Evolutionary conservation across 2,329 filamentous ascomycete species (phyloP).

Genomic region (Cercospora brassicicola): DNA sequence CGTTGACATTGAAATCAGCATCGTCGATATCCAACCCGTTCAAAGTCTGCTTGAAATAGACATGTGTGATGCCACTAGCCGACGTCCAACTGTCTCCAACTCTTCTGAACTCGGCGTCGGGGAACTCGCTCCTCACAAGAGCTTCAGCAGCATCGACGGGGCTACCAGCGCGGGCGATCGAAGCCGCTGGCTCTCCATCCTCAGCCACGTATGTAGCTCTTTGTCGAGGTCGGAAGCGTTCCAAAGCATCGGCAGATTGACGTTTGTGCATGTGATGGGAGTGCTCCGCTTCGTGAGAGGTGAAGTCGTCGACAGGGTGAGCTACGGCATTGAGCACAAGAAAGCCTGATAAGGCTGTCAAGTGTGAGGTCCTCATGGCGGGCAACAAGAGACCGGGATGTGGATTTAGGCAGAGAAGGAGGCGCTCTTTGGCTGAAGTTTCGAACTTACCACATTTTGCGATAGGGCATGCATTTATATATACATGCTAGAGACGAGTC

Average conservation of each 20-base stretch:
- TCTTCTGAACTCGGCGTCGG: constrained; percentile 51
- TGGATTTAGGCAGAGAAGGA: background rate
- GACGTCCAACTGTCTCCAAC: constrained; percentile 57
- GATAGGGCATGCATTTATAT: background rate
- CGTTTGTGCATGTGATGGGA: constrained; percentile 8
- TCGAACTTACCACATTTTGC: background rate
- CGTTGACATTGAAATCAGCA: constrained; percentile 62
- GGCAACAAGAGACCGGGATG: background rate
- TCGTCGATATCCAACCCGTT: constrained; percentile 62
- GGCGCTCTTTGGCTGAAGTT: background rate
- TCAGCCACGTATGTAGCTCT: constrained; percentile 22
- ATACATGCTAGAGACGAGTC: background rate
- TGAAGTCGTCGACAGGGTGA: constrained; percentile 14
- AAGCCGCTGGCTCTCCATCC: constrained; percentile 7
- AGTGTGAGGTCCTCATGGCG: constrained; percentile 12
- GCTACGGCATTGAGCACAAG: constrained; percentile 7
- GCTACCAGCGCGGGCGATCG: constrained; percentile 20
- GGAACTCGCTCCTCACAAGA: constrained; percentile 39
- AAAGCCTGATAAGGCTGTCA: constrained; percentile 17
- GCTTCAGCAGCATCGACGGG: constrained; percentile 38
- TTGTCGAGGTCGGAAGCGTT: constrained; percentile 21
- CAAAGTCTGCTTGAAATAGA: constrained; percentile 60
- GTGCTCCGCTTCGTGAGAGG: background rate
- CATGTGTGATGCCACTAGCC: constrained; percentile 57
- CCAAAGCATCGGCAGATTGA: constrained; percentile 11